phyloP scores from a whole-genome alignment of 345 rosid genomes.

The Aurinia saxatilis region DNA sequence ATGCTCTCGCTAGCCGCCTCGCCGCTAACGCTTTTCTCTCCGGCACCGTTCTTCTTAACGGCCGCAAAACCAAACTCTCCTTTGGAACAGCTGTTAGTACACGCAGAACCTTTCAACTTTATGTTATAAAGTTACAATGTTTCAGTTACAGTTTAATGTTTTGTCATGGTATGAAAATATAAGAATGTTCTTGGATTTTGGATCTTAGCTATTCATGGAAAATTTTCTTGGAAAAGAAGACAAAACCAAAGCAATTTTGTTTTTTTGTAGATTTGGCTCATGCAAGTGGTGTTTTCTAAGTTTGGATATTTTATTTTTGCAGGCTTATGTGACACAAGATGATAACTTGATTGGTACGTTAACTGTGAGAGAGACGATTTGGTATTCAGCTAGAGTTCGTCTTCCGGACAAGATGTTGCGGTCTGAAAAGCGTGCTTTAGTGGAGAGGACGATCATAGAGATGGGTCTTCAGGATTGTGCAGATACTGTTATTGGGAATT shows the following conservation, averaged over 20 bases:
- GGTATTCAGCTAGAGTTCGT: conserved; percentile 79
- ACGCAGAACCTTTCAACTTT: not conserved
- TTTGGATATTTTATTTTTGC: not conserved
- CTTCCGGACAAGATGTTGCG: conserved; percentile 83
- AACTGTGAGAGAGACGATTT: conserved; percentile 89
- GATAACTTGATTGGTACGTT: conserved; percentile 90
- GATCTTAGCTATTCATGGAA: conserved; percentile 17
- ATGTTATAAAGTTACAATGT: not conserved
- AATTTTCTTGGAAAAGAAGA: not conserved
- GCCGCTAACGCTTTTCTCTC: conserved; percentile 88
- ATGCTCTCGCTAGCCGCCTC: conserved; percentile 81
- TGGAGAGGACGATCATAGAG: conserved; percentile 81
- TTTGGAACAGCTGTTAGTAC: conserved; percentile 86
- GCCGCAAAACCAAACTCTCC: conserved; percentile 87
- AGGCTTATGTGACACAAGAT: conserved; percentile 99
- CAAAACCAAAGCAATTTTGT: not conserved
- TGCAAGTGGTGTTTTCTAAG: not conserved
- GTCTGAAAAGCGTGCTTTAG: conserved; percentile 71
- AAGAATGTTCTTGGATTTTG: conserved; percentile 26
- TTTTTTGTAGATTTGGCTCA: not conserved
- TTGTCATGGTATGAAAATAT: conserved; percentile 5
- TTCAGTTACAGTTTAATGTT: conserved; percentile 11
- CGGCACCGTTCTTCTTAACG: conserved; percentile 80
- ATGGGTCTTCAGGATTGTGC: conserved; percentile 99
- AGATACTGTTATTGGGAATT: conserved; percentile 85